A percentile compares a stretch with the other conserved stretches of the same genome.
These are phyloP conservation scores for Brasenia schreberi DNA, from an alignment of 164 flowering plant species.

Conservation along the genomic window DNA sequence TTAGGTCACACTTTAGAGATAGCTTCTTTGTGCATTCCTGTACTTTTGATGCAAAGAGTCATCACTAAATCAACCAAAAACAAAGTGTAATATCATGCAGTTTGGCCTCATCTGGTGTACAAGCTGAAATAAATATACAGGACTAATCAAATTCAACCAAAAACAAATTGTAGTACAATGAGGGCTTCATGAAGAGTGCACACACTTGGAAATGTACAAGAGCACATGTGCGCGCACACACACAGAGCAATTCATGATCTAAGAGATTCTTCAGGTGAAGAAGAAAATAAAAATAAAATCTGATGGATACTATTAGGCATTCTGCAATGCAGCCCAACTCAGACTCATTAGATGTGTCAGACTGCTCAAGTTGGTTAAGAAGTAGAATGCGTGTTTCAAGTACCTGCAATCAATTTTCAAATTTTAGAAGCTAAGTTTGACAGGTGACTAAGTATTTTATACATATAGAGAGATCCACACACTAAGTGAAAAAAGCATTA, in stretches of 20 bases:
- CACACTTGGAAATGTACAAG: background rate
- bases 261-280: background rate
- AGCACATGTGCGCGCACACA: background rate
- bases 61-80: background rate
- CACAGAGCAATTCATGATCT: background rate
- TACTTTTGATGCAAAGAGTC: background rate
- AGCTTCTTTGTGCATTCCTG: background rate
- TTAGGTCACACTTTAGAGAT: background rate
- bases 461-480: background rate
- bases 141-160: background rate
- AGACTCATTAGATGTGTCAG: conserved; percentile 25
- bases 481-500: background rate
- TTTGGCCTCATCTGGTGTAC: too few species aligned
- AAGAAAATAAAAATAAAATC: background rate
- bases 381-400: conserved; percentile 58
- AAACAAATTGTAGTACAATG: background rate
- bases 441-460: background rate
- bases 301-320: conserved; percentile 50
- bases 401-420: conserved; percentile 27
- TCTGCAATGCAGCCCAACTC: conserved; percentile 38
- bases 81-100: background rate
- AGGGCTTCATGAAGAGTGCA: too few species aligned
- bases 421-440: too few species aligned
- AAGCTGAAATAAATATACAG: background rate
- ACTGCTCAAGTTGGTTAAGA: conserved; percentile 30